A percentile compares a stretch with the other conserved stretches of the same genome.
Conservation (phyloP, 257 asterid species). For the Orobanche coerulescens region DNA sequence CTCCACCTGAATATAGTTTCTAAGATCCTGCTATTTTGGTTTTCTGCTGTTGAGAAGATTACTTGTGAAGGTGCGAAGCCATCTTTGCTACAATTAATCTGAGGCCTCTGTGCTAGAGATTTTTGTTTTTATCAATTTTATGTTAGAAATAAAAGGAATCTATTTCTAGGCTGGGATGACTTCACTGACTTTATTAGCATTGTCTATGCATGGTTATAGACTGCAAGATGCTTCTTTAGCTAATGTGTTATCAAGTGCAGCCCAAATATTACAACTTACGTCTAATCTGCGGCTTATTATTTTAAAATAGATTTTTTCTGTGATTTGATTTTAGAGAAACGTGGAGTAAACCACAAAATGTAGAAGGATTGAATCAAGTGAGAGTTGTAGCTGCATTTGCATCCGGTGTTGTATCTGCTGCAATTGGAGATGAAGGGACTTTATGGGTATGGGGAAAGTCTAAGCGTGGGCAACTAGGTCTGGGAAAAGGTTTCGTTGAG, state of each 20-base stretch:
- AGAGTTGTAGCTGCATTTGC: constrained; percentile 59
- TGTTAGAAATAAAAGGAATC: too few relatives aligned
- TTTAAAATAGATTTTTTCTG: background rate
- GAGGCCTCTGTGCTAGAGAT: background rate
- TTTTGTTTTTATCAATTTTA: too few relatives aligned
- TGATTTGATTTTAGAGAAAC: constrained; percentile 39
- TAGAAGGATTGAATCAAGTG: constrained; percentile 59
- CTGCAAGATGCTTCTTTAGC: background rate
- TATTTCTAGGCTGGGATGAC: too few relatives aligned
- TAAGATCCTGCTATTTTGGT: background rate
- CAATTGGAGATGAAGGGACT: constrained; percentile 77
- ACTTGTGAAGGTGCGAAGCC: background rate
- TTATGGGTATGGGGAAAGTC: constrained; percentile 98
- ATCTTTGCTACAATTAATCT: background rate
- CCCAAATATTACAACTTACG: background rate
- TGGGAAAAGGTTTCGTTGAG: constrained; percentile 51
- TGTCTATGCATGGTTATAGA: background rate
- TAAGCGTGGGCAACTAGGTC: constrained; percentile 89
- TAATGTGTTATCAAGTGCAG: background rate
- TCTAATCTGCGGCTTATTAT: background rate
- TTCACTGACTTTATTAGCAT: background rate
- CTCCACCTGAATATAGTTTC: background rate
- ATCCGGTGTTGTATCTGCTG: constrained; percentile 76
- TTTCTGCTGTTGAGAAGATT: background rate
- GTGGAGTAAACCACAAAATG: constrained; percentile 67